Base-by-base conservation (phyloP, 805 yeast species). In the Brettanomyces bruxellensis region DNA sequence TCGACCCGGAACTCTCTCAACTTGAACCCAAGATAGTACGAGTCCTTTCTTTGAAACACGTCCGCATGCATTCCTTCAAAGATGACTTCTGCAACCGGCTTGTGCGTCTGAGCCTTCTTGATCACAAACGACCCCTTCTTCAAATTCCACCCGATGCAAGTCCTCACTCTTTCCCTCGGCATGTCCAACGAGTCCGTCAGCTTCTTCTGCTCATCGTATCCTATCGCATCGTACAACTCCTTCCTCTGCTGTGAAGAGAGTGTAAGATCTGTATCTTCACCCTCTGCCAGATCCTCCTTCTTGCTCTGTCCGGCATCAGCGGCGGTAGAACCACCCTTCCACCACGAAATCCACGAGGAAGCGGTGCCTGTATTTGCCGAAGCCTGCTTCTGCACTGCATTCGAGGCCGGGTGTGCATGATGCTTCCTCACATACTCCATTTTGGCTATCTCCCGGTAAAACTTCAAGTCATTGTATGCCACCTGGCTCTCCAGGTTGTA, bases 211-310 rank as follows among this genome's bases (percentile, higher is more conserved):
- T 90, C 96, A 54, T 90, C 86, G 54, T 82, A 90, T 51, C 90
- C 99, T 52, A 93, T 90, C 0, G 97, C 95, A 49, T 87, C 95
- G 58, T 88, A 90, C 22, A 93, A 70, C 49, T 95, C 99, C 58
- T 87, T 75, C 51, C 86, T 74, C 58, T 93, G 96, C 53, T 89
- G 95, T 12, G 87, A 95, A 0, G 93, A 78, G 61, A 93, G 75
- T 5, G 70, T 68, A 25, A 81, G 60, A 2, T 71, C 67, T 3
- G 59, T 56, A 3, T 58, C 49, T 1, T 57, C 25, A 3, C 49
- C 43, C 3, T 61, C 42, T 4, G 54, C 41, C 14, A 47, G 34
- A 30, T 38, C 25, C 7, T 42, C 45, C 11, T 51, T 24, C 30
- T 18, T 9, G 39, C 34, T 3, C 8, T 28, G 1, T 32, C 32